phyloP scores from a whole-genome alignment of 495 filamentous ascomycete genomes.

The Tuber indicum region DNA sequence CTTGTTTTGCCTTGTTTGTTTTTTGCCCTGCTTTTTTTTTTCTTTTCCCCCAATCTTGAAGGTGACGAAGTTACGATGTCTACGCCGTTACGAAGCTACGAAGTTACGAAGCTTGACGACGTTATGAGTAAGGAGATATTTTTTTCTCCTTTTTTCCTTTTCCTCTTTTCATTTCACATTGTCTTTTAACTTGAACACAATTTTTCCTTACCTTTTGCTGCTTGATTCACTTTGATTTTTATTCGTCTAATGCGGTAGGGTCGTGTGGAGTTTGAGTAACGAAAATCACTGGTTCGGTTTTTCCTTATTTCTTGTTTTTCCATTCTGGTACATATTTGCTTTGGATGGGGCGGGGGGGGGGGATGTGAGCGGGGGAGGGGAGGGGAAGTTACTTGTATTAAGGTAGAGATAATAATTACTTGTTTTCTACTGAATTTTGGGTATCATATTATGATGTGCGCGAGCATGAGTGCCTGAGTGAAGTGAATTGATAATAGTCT shows the following conservation, averaged over 20 bases:
- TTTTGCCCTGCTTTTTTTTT: conserved; percentile 28
- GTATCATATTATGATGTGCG: not conserved
- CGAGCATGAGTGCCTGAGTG: not conserved
- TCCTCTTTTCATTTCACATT: not conserved
- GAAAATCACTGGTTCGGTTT: not conserved
- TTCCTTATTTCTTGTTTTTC: not conserved
- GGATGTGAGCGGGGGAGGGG: not conserved
- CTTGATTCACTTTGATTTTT: conserved; percentile 31
- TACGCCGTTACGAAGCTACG: conserved; percentile 39
- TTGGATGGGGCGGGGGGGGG: not conserved
- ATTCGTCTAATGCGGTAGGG: conserved; percentile 18
- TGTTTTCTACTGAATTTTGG: conserved; percentile 4
- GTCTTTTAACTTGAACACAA: conserved; percentile 33
- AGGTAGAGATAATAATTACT: conserved; percentile 3
- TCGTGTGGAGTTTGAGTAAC: not conserved
- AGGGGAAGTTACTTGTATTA: conserved; percentile 18
- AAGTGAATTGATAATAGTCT: not conserved
- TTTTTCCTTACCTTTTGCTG: conserved; percentile 40
- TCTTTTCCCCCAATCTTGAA: conserved; percentile 30
- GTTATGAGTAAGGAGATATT: conserved; percentile 23
- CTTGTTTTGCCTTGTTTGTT: conserved; percentile 19
- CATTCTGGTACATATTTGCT: not conserved
- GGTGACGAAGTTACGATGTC: conserved; percentile 35
- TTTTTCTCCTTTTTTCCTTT: conserved; percentile 15
- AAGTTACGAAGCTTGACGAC: conserved; percentile 37